A percentile compares a stretch with the other conserved stretches of the same genome.
phyloP scores from a whole-genome alignment of 2,329 filamentous ascomycete genomes.

The Ceratocystis cacaofunesta region DNA sequence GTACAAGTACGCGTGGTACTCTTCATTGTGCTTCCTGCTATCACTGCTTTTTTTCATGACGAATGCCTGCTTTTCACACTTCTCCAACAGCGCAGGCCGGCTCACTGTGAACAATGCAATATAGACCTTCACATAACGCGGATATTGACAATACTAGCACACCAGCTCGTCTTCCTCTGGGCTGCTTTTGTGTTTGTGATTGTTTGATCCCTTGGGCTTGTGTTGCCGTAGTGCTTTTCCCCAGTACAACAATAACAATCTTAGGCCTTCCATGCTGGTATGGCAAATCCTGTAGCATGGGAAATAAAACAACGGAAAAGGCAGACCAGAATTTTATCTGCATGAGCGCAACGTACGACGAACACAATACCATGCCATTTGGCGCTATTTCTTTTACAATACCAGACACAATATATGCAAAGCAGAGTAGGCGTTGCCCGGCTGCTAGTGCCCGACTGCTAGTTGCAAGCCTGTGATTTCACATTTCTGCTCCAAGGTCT shows the following conservation, averaged over 20 bases:
- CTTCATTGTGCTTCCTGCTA: no score
- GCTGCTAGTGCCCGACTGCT: neutral
- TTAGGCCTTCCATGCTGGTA: neutral
- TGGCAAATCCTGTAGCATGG: neutral
- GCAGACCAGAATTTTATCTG: neutral
- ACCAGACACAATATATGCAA: neutral
- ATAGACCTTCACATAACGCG: neutral
- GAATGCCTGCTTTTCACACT: no score
- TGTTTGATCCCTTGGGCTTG: neutral
- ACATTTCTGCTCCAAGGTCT: neutral
- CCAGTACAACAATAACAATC: neutral
- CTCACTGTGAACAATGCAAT: neutral
- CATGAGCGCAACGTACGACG: neutral
- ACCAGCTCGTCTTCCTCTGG: neutral
- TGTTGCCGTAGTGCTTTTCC: neutral
- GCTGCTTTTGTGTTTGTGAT: neutral
- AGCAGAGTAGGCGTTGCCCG: neutral
- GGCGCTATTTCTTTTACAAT: neutral
- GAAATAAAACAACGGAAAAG: neutral
- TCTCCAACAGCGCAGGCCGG: no score
- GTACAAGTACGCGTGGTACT: no score
- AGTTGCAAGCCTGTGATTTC: neutral
- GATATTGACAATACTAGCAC: neutral
- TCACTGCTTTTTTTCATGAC: no score
- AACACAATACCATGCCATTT: neutral